Evolutionary conservation across 2,329 filamentous ascomycete species (phyloP).

Genomic region (Ascochyta clinopodiicola): DNA sequence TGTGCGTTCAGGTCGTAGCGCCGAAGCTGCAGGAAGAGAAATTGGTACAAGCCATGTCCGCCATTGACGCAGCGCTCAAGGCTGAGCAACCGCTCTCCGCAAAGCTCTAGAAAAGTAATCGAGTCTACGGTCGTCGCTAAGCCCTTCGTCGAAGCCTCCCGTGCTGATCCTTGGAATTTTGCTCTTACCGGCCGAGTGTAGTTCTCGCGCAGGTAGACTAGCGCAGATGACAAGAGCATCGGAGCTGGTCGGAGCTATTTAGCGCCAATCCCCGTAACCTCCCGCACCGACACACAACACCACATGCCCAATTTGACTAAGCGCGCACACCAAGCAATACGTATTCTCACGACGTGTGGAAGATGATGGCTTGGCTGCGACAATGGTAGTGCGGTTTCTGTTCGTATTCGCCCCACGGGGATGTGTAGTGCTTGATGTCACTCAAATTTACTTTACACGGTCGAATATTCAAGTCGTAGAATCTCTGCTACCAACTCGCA

Average conservation of each 20-base stretch:
- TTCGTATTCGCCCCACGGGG: conserved; percentile 8
- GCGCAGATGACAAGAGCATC: background rate
- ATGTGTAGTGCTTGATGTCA: background rate
- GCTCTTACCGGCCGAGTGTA: conserved; percentile 15
- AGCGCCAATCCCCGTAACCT: conserved; percentile 4
- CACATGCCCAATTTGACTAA: conserved; percentile 8
- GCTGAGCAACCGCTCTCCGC: conserved; percentile 9
- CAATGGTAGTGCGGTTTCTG: conserved; percentile 12
- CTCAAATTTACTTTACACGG: background rate
- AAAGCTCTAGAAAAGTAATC: conserved; percentile 22
- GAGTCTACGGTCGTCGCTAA: background rate
- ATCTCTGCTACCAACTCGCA: background rate
- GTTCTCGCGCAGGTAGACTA: conserved; percentile 4
- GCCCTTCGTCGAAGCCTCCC: background rate
- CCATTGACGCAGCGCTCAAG: conserved; percentile 57
- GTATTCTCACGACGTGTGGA: conserved; percentile 1
- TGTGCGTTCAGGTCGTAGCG: conserved; percentile 65
- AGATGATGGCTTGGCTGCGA: conserved; percentile 2
- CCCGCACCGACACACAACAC: conserved; percentile 7
- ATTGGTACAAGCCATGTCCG: conserved; percentile 60
- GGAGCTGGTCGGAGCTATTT: background rate
- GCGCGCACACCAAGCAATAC: conserved; percentile 13
- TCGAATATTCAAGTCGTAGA: background rate
- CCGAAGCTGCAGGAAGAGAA: conserved; percentile 62
- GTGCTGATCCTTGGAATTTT: background rate